Evolutionary conservation across 2,329 filamentous ascomycete species (phyloP), one percentile per base, ranked within the genome.

Genomic region (Catunica adiposa): DNA sequence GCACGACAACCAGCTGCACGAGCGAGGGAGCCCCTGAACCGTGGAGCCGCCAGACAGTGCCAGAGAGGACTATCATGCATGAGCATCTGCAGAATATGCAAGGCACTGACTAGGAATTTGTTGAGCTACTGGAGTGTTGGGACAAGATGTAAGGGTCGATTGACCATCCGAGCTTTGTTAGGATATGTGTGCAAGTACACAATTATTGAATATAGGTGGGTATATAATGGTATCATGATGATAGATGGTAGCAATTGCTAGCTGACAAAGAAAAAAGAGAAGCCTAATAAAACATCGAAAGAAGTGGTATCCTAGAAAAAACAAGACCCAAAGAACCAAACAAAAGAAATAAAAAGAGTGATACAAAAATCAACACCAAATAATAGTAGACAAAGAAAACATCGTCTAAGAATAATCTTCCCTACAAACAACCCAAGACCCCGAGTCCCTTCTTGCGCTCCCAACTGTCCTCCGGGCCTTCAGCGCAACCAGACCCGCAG

Each of bases 221-320:
- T 11, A 34, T 34, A 34, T 11, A 34, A 34, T 34, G 29, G 11
- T 34, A 34, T 34, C 29, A 34, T 5, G 5, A 22, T 44, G 4
- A 22, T 44, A 44, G 9, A 44, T 44, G 40, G 3, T 3, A 44
- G 20, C 6, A 44, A 44, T 44, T 5, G 11, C 40, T 44, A 44
- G 15, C 8, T 44, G n/a, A 44, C 40, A n/a, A 5, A 44, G 20
- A 44, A n/a, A n/a, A 7, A 22, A 44, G 8, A 44, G n/a, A 8
- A 44, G 20, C 15, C 15, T 22, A 44, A 8, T 17, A 38, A 40
- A 53, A 31, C 44, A 25, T 25, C 20, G 20, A 26, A 31, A 51
- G 29, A 34, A 31, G 48, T 51, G 48, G 48, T 51, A 51, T 51
- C 48, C 48, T 40, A 42, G 34, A 40, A 37, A n/a, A 38, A 25